Base-by-base conservation (phyloP, 2,329 filamentous ascomycete species). In the Paramyrothecium sp. region DNA sequence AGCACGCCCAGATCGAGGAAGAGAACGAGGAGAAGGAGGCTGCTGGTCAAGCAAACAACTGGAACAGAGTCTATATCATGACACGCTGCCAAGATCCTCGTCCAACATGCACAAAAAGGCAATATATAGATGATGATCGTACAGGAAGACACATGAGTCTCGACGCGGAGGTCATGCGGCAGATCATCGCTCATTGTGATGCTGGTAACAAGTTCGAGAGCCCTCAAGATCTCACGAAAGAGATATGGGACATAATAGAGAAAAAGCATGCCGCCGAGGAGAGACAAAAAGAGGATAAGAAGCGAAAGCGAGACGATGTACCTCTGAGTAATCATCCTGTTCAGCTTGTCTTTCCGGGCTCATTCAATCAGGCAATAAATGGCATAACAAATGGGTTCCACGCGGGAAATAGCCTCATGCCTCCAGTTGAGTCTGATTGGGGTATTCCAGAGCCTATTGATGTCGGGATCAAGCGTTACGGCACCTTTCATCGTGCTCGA, bases 181-280 rank as follows among this genome's bases (percentile, higher is more conserved):
- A 30, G 26, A 54, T 61, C 19, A 55, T 59, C 22, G 11, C 55
- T 21, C 33, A 30, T 21, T 21, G 21, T 21, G 50, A 53, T 19
- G 50, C 21, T 13, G 50, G 50, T n/a, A 53, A 53, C 26, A 30
- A 13, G 16, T 34, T 53, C 17, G 21, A 34, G 20, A 34, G 17
- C 21, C 50, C 23, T 10, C 11, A 30, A 34, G 21, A 53, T 53
- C 21, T 53, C 16, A 21, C 52, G 47, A 30, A 56, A 17, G 51
- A 58, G 5, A 55, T 60, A 19, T 54, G 56, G 3, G 54, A 60
- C 10, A 56, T 60, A 47, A 60, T 60, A 54, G 58, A 58, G 17
- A 53, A 58, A 34, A 58, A 58, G 38, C 47, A 58, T 5, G 30
- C 16, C 20, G 30, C 19, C 10, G 47, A 54, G 17, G 30, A 34